phyloP scores from a whole-genome alignment of 208 protist genomes.

The Leishmania lainsoni region DNA sequence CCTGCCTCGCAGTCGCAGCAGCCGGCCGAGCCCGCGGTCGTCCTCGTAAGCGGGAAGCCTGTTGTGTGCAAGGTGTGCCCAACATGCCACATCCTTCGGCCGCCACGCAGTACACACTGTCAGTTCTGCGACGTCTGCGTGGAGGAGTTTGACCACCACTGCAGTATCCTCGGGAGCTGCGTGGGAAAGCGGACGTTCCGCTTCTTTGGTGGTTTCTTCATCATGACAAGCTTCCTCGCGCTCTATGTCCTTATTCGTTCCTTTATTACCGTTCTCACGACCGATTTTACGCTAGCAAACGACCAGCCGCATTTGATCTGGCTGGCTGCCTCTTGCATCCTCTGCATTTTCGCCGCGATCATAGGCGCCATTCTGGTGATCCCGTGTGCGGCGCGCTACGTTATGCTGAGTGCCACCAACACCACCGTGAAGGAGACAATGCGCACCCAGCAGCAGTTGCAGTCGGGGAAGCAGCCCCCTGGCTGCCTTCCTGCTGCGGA shows the following conservation, averaged over 20 bases:
- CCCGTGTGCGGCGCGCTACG: slow-evolving; percentile 44
- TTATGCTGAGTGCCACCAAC: slow-evolving; percentile 50
- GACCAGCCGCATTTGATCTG: slow-evolving; percentile 26
- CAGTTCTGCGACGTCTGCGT: slow-evolving; percentile 83
- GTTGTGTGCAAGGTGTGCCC: slow-evolving; percentile 72
- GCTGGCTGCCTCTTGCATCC: slow-evolving; percentile 26
- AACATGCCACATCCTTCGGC: slow-evolving; percentile 82
- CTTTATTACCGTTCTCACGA: slow-evolving; percentile 32
- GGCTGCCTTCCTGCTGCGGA: slow-evolving; percentile 15
- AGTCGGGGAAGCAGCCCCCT: slow-evolving; percentile 1
- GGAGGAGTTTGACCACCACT: slow-evolving; percentile 89
- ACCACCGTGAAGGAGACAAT: slow-evolving; percentile 53
- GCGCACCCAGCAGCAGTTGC: slow-evolving; percentile 9
- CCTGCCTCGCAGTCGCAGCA: slow-evolving; percentile 37
- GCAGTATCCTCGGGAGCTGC: slow-evolving; percentile 73
- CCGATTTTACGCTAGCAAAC: slow-evolving; percentile 11
- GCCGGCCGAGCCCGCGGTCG: slow-evolving; percentile 14
- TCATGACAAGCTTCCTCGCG: slow-evolving; percentile 41
- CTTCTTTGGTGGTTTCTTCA: slow-evolving; percentile 83
- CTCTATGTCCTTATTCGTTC: slow-evolving; percentile 54
- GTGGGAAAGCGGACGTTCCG: slow-evolving; percentile 82
- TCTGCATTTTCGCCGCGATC: slow-evolving; percentile 26
- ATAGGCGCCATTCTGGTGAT: slow-evolving; percentile 32
- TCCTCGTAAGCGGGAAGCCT: slow-evolving; percentile 40
- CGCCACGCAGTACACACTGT: slow-evolving; percentile 83